These are phyloP conservation scores for Capsicum pubescens DNA, from an alignment of 257 asterid genomes.

Conservation along the genomic window DNA sequence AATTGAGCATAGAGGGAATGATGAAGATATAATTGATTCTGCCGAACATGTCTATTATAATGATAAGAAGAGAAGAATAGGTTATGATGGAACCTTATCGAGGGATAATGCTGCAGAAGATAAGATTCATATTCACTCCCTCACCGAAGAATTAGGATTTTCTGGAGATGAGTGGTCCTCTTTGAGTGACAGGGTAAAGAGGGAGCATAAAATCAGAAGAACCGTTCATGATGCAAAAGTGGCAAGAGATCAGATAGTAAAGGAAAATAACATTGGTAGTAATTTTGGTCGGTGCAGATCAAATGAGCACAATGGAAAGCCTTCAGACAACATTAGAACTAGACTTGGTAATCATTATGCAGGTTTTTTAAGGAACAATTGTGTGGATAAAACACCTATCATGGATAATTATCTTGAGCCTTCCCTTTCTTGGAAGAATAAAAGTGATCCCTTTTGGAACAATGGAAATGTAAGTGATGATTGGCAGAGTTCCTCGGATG, in stretches of 20 bases:
- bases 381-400: constrained; percentile 37
- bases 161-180: constrained; percentile 34
- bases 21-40: constrained; percentile 39
- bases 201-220: constrained; percentile 41
- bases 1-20: constrained; percentile 38
- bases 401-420: constrained; percentile 29
- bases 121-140: constrained; percentile 32
- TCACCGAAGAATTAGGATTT: constrained; percentile 43
- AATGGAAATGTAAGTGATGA: constrained; percentile 41
- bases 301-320: constrained; percentile 39
- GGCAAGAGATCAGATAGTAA: constrained; percentile 38
- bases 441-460: constrained; percentile 34
- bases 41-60: constrained; percentile 26
- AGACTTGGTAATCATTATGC: constrained; percentile 37
- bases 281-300: constrained; percentile 37
- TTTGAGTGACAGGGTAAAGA: constrained; percentile 36
- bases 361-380: constrained; percentile 38
- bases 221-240: constrained; percentile 37
- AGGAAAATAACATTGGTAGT: constrained; percentile 37
- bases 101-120: constrained; percentile 37
- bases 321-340: constrained; percentile 33
- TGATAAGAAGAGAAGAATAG: constrained; percentile 48
- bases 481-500: constrained; percentile 39
- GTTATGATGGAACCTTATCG: constrained; percentile 38
- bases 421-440: constrained; percentile 36